Evolutionary conservation across 2,329 filamentous ascomycete species (phyloP).

Genomic region (Hypoxylon rubiginosum): DNA sequence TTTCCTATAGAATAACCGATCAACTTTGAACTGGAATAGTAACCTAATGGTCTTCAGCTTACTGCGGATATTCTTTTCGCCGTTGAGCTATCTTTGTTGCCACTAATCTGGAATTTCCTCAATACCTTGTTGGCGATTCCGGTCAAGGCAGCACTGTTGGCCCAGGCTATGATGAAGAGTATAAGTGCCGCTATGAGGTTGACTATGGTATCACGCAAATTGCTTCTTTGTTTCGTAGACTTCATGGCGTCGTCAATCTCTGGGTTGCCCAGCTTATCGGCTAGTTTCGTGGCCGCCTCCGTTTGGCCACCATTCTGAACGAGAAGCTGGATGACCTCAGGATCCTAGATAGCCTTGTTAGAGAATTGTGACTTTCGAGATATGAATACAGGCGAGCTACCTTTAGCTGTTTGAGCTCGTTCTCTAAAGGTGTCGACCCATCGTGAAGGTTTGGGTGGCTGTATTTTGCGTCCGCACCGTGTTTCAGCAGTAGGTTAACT

Average conservation of each 20-base stretch:
- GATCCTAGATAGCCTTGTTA: not conserved
- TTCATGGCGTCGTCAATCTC: slow-evolving; percentile 31
- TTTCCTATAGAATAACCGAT: slow-evolving; percentile 15
- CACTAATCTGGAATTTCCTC: slow-evolving; percentile 28
- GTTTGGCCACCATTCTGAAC: slow-evolving; percentile 24
- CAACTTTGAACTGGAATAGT: not conserved
- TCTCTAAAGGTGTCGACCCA: slow-evolving; percentile 33
- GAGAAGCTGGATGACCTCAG: slow-evolving; percentile 28
- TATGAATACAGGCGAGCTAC: not conserved
- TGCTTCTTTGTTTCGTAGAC: slow-evolving; percentile 2
- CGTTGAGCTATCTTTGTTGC: slow-evolving; percentile 1
- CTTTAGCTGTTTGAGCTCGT: slow-evolving; percentile 28
- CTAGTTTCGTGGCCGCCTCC: slow-evolving; percentile 5
- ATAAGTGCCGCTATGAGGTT: slow-evolving; percentile 25
- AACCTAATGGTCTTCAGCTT: not conserved
- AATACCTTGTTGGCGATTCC: slow-evolving; percentile 17
- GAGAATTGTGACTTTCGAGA: not conserved
- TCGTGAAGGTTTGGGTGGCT: slow-evolving; percentile 16
- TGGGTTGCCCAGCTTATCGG: slow-evolving; percentile 5
- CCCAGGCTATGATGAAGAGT: slow-evolving; percentile 30
- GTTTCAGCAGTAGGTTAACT: slow-evolving; percentile 20
- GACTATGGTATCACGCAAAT: slow-evolving; percentile 3
- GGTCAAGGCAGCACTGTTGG: slow-evolving; percentile 13
- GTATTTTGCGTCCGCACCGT: slow-evolving; percentile 22
- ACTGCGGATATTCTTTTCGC: slow-evolving; percentile 18